Conservation (phyloP, 2,329 filamentous ascomycete species). For the Aspergillus udagawae region DNA sequence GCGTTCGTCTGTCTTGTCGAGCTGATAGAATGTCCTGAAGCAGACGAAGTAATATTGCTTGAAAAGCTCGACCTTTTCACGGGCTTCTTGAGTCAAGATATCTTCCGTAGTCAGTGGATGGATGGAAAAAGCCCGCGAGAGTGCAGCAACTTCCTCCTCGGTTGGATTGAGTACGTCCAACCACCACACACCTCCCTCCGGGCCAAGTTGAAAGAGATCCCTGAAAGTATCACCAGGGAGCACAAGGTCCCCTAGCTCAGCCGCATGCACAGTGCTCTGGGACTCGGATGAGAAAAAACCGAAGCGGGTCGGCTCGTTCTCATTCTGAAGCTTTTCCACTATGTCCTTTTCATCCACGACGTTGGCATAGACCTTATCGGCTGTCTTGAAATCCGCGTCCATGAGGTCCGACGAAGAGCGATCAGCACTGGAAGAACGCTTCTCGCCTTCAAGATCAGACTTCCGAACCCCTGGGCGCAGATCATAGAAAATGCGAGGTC, state of each 20-base stretch:
- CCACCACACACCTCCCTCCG: slow-evolving; percentile 91
- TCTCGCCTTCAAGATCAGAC: slow-evolving; percentile 32
- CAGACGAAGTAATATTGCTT: slow-evolving; percentile 97
- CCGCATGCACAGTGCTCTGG: slow-evolving; percentile 88
- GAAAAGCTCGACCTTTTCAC: slow-evolving; percentile 98
- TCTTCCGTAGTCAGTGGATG: slow-evolving; percentile 96
- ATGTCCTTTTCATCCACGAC: slow-evolving; percentile 31
- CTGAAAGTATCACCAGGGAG: slow-evolving; percentile 86
- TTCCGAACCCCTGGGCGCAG: slow-evolving; percentile 46
- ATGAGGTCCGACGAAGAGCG: slow-evolving; percentile 28
- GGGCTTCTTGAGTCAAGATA: slow-evolving; percentile 89
- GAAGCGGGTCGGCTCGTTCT: slow-evolving; percentile 71
- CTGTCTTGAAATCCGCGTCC: slow-evolving; percentile 18
- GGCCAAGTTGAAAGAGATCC: slow-evolving; percentile 72
- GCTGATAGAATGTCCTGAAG: slow-evolving; percentile 87
- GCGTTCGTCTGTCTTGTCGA: slow-evolving; percentile 71
- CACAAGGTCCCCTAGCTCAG: slow-evolving; percentile 81
- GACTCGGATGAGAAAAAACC: slow-evolving; percentile 96
- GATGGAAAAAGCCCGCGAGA: slow-evolving; percentile 92
- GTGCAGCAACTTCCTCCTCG: slow-evolving; percentile 78
- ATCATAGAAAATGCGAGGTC: slow-evolving; percentile 58
- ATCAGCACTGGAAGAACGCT: slow-evolving; percentile 27
- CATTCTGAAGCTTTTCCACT: slow-evolving; percentile 36
- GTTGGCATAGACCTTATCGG: slow-evolving; percentile 33
- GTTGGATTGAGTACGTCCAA: slow-evolving; percentile 88